Percentiles rank a stretch among this genome's conserved stretches.
Evolutionary conservation across 192 early-diverging fungal genomes (phyloP).

Genomic region (Oehlia diaphana): DNA sequence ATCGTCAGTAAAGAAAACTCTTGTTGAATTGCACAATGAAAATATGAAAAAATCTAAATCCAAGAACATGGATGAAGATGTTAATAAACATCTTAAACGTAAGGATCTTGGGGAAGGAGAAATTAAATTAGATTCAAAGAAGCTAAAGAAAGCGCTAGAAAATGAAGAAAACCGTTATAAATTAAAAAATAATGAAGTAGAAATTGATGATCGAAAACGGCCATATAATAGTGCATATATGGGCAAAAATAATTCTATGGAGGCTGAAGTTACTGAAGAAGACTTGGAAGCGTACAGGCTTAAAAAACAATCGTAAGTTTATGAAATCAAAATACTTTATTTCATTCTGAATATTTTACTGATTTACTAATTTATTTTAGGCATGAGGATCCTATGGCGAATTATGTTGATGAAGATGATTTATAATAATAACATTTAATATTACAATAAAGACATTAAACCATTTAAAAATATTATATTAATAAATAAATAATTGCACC

Average conservation of each 20-base stretch:
- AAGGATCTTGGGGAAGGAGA: slow-evolving; percentile 59
- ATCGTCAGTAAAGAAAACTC: slow-evolving; percentile 26
- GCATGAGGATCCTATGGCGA: slow-evolving; percentile 66
- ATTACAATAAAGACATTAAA: no score
- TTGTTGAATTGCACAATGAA: slow-evolving; percentile 37
- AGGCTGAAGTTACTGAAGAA: slow-evolving; percentile 58
- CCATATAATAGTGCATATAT: slow-evolving; percentile 31
- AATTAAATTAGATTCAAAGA: slow-evolving; percentile 51
- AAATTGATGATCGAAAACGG: slow-evolving; percentile 27
- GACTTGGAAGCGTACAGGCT: slow-evolving; percentile 68
- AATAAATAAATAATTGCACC: background rate
- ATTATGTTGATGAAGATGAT: slow-evolving; percentile 43
- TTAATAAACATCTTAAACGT: slow-evolving; percentile 32
- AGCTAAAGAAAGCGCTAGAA: slow-evolving; percentile 54
- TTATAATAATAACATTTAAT: slow-evolving; percentile 8
- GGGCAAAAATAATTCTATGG: background rate
- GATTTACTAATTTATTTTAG: background rate
- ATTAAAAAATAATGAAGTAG: slow-evolving; percentile 5
- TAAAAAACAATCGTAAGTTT: slow-evolving; percentile 32
- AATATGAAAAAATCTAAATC: slow-evolving; percentile 34
- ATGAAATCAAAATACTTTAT: background rate
- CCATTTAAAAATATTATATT: background rate
- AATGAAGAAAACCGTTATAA: slow-evolving; percentile 39
- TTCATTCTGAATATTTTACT: background rate
- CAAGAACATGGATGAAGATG: slow-evolving; percentile 29